phyloP scores from a whole-genome alignment of 2,329 filamentous ascomycete genomes.

The Epichloe uncinata region DNA sequence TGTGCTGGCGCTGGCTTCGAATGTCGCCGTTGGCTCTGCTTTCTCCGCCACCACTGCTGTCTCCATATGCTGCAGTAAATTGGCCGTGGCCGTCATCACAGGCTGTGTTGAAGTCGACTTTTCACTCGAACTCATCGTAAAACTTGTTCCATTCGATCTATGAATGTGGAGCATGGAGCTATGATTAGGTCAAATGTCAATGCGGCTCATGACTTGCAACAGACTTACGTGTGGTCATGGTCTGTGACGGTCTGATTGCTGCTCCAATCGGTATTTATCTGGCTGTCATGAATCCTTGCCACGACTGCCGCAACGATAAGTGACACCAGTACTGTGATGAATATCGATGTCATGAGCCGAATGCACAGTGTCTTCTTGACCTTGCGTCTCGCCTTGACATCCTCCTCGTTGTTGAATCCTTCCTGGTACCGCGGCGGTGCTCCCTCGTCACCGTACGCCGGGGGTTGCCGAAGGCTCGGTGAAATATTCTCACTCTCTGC shows the following conservation, averaged over 20 bases:
- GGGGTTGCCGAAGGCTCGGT: slow-evolving; percentile 8
- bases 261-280: background rate
- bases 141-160: slow-evolving; percentile 3
- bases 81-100: background rate
- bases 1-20: background rate
- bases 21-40: background rate
- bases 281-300: slow-evolving; percentile 9
- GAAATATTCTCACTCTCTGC: slow-evolving; percentile 5
- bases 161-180: background rate
- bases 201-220: background rate
- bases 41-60: background rate
- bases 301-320: slow-evolving; percentile 14
- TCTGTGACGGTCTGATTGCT: slow-evolving; percentile 1
- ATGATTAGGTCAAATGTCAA: too few relatives aligned
- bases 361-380: slow-evolving; percentile 9
- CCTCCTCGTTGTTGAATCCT: slow-evolving; percentile 1
- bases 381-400: slow-evolving; percentile 6
- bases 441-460: slow-evolving; percentile 10
- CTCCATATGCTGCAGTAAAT: background rate
- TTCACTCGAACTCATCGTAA: slow-evolving; percentile 4
- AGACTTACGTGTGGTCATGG: background rate
- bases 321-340: slow-evolving; percentile 12
- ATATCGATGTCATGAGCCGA: slow-evolving; percentile 11
- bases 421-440: slow-evolving; percentile 9
- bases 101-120: background rate